Base-by-base conservation (phyloP, 2,329 filamentous ascomycete species). In the Metarhizium guizhouense region DNA sequence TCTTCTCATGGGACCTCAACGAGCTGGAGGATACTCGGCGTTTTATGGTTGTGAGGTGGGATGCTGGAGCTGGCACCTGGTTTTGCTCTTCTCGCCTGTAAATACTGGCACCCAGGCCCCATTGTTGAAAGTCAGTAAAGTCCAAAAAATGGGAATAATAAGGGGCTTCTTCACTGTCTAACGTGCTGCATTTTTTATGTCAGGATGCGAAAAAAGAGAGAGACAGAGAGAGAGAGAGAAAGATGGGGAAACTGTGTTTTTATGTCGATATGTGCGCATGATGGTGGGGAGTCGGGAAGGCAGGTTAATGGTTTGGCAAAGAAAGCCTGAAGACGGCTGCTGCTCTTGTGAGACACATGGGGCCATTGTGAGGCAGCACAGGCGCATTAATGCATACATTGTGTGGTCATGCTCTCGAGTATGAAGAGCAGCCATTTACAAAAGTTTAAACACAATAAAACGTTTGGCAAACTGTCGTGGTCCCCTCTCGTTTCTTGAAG, bases 21-120 rank as follows among this genome's bases (percentile, higher is more conserved):
- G 55, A 60, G 57, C 55, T 65, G 59, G 60, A 63, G 60, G 62
- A 57, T 60, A 6, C 57, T 60, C 56, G 64, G 65, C 65, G 64
- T 67, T 67, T 50, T 30, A 62, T 57, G 61, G 62, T 62, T 62
- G 56, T 52, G 58, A 58, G 48, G 50, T 54, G 52, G 58, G 54
- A 53, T 57, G 54, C 43, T 54, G 56, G 54, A 48, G 45, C 45
- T 48, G 16, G 45, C n/a, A 18, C 38, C n/a, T n/a, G 51, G 40
- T 43, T 52, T 45, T 52, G 36, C 36, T 43, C 25, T 30, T 48
- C 25, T 30, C 25, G 20, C 25, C 8, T 48, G 45, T 48, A 48
- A 48, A 48, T 48, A 30, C 45, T 48, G 45, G 45, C 20, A 48
- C 13, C 13, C 45, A 30, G 25, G 7, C 20, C 20, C 14, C 38